These are phyloP conservation scores for Pyrenula aspistea DNA, from an alignment of 495 filamentous ascomycete genomes.

Conservation along the genomic window DNA sequence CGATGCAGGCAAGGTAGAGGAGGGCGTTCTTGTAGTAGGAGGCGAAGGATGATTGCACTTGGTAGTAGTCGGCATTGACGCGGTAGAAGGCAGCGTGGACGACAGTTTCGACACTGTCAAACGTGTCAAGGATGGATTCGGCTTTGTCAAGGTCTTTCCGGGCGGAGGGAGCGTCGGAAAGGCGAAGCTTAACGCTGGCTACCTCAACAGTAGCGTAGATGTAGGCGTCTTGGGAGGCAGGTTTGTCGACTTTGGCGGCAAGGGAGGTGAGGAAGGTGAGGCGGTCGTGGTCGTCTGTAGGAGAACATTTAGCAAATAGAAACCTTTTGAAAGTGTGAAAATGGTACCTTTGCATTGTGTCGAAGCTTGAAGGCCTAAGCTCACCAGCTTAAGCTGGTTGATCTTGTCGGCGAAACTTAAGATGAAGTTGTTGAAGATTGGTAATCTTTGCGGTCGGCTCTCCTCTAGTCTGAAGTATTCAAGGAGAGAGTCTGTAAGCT, in stretches of 20 bases:
- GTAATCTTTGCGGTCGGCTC: slow-evolving; percentile 73
- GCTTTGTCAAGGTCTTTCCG: slow-evolving; percentile 77
- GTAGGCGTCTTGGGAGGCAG: slow-evolving; percentile 89
- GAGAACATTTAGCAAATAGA: neutral
- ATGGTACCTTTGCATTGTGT: slow-evolving; percentile 71
- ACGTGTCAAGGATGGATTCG: slow-evolving; percentile 76
- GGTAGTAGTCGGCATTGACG: slow-evolving; percentile 89
- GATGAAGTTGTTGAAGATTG: slow-evolving; percentile 89
- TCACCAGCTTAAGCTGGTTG: slow-evolving; percentile 95
- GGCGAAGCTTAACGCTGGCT: slow-evolving; percentile 74
- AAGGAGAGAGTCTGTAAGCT: slow-evolving; percentile 81
- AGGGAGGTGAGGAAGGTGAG: slow-evolving; percentile 76
- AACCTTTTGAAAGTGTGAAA: neutral
- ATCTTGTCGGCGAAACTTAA: slow-evolving; percentile 94
- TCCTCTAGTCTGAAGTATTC: slow-evolving; percentile 77
- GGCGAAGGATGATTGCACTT: slow-evolving; percentile 82
- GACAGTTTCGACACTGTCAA: slow-evolving; percentile 90
- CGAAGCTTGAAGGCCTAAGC: slow-evolving; percentile 73
- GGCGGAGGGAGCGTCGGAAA: slow-evolving; percentile 62
- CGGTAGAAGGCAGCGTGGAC: slow-evolving; percentile 97
- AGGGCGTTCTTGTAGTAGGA: slow-evolving; percentile 95
- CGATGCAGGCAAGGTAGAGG: slow-evolving; percentile 94
- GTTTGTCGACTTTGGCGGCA: slow-evolving; percentile 78
- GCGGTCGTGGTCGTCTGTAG: slow-evolving; percentile 72
- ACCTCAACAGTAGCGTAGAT: slow-evolving; percentile 87